These are phyloP conservation scores for Mucor saturninus DNA, from an alignment of 371 early-diverging fungal genomes.

Conservation along the genomic window DNA sequence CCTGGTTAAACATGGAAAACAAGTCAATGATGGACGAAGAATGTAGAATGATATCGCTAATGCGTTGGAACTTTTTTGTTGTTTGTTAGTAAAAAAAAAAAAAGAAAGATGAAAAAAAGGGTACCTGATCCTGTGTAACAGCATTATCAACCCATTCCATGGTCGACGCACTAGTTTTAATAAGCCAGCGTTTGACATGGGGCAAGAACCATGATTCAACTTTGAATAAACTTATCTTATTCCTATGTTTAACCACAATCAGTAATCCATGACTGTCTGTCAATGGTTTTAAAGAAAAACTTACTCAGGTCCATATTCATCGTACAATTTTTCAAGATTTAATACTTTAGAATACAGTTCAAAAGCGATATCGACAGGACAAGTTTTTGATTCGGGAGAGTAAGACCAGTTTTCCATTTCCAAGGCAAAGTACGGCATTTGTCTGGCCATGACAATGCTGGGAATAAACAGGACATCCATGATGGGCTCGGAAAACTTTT, in stretches of 20 bases:
- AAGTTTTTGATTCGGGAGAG: slow-evolving; percentile 41
- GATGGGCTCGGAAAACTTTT: slow-evolving; percentile 41
- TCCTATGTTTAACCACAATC: slow-evolving; percentile 15
- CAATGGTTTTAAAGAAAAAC: not conserved
- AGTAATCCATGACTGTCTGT: too few species aligned
- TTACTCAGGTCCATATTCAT: slow-evolving; percentile 54
- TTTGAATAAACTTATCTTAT: slow-evolving; percentile 56
- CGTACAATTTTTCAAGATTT: slow-evolving; percentile 50
- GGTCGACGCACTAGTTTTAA: slow-evolving; percentile 55
- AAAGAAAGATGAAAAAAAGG: not conserved
- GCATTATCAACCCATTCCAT: slow-evolving; percentile 69
- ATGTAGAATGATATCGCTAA: slow-evolving; percentile 67
- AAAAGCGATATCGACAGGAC: slow-evolving; percentile 55
- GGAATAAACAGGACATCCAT: slow-evolving; percentile 41
- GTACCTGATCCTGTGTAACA: slow-evolving; percentile 66
- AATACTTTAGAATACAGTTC: slow-evolving; percentile 57
- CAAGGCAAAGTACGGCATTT: slow-evolving; percentile 58
- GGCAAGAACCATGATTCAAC: slow-evolving; percentile 70
- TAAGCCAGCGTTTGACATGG: slow-evolving; percentile 65
- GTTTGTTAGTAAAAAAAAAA: too few species aligned
- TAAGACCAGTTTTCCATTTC: slow-evolving; percentile 61
- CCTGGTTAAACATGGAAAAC: slow-evolving; percentile 77
- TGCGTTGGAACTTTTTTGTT: slow-evolving; percentile 54
- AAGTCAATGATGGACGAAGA: slow-evolving; percentile 85
- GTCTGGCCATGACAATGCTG: slow-evolving; percentile 53